Conservation (phyloP, 768 basidiomycete genomes). For the Phaeotremella skinneri region DNA sequence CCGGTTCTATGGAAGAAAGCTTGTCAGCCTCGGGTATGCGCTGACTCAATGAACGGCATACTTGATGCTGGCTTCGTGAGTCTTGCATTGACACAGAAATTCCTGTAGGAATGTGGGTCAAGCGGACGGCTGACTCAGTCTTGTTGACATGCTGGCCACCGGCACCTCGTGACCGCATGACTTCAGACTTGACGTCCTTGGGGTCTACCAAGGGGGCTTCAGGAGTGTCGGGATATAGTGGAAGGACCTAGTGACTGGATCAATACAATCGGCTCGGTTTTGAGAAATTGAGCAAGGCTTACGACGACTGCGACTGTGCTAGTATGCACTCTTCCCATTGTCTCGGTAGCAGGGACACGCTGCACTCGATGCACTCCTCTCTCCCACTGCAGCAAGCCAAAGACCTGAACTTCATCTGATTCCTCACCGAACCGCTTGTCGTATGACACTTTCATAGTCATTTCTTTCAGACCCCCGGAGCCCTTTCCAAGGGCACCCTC, state of each 20-base stretch:
- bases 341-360: slow-evolving; percentile 85
- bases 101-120: slow-evolving; percentile 89
- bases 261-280: neutral
- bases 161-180: slow-evolving; percentile 94
- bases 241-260: slow-evolving; percentile 65
- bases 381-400: slow-evolving; percentile 67
- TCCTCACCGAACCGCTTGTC: slow-evolving; percentile 57
- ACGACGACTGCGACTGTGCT: slow-evolving; percentile 86
- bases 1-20: slow-evolving; percentile 65
- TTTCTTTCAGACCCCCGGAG: slow-evolving; percentile 48
- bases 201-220: slow-evolving; percentile 71
- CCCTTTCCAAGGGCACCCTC: slow-evolving; percentile 33
- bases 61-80: slow-evolving; percentile 91
- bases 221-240: slow-evolving; percentile 61
- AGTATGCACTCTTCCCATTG: slow-evolving; percentile 83
- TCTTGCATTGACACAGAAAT: slow-evolving; percentile 98
- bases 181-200: slow-evolving; percentile 83
- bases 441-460: slow-evolving; percentile 39
- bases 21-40: neutral
- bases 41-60: slow-evolving; percentile 47
- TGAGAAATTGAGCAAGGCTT: slow-evolving; percentile 50
- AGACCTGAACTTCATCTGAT: slow-evolving; percentile 61
- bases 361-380: slow-evolving; percentile 96
- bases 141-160: slow-evolving; percentile 98
- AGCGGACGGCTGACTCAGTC: slow-evolving; percentile 93